Base-by-base conservation (phyloP, 805 yeast genomes). In the Pichia heedii region DNA sequence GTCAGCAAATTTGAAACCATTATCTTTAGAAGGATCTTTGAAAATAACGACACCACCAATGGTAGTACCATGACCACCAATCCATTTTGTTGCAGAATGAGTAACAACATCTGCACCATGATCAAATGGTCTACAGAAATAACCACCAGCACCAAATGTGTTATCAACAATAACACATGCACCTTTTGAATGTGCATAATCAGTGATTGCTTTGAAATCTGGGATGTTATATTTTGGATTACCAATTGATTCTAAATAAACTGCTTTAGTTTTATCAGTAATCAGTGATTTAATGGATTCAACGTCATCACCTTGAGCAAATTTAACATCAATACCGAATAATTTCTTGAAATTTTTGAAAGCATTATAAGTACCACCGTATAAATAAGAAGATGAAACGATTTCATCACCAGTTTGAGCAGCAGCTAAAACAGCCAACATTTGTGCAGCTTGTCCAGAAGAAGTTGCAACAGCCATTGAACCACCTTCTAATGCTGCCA, bases 371-470 rank as follows among this genome's bases (percentile, higher is more conserved):
- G 97, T 89, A 57, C 98, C 98, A 53, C 98, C 98, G 61, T 93
- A 90, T 49, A 90, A 70, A 70, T 61, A 86, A 7, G 95, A 76
- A 21, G 96, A 81, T 26, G 96, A 81, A 43, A 90, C 77, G 53
- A 90, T 76, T 68, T 93, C 93, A 61, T 87, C 95, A 55, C 97
- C 97, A 44, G 77, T 63, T 53, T 83, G 87, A 33, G 96, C 94
- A 54, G 88, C 72, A 44, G 86, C 86, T 30, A 84, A 73, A 61
- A 88, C 70, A 19, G 96, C 95, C 46, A 84, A 60, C 52, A 87
- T 77, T 63, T 89, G 96, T 22, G 97, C 97, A 43, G 97, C 90
- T 68, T 89, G 96, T 49, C 98, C 98, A n/a, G 97, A 88, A 20
- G 95, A 65, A 22, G 83, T 81, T 7, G 96, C 94, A 44, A 90